A percentile compares a stretch with the other conserved stretches of the same genome.
These are phyloP conservation scores for Quercus engelmannii DNA, from an alignment of 306 rosid species.

Conservation along the genomic window DNA sequence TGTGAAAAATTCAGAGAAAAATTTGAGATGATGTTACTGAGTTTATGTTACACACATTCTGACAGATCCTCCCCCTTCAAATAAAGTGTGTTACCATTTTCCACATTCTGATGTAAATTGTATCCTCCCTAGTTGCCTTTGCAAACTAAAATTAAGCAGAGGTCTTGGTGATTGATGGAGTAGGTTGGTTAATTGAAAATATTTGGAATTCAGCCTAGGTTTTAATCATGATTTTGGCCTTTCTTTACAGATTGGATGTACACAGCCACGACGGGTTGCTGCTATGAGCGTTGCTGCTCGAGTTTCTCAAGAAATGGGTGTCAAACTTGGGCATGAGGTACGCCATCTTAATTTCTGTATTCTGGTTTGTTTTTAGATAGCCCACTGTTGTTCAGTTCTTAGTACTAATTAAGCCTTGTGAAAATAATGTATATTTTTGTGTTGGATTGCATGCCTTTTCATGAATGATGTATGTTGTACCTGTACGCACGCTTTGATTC, in stretches of 20 bases:
- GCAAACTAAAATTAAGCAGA: neutral
- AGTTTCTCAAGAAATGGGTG: constrained; percentile 96
- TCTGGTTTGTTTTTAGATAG: constrained; percentile 2
- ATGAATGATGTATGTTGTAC: neutral
- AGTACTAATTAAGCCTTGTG: neutral
- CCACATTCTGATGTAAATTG: neutral
- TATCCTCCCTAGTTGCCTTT: neutral
- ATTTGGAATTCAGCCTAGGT: neutral
- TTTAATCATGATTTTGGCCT: neutral
- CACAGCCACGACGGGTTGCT: constrained; percentile 97
- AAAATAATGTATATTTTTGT: neutral
- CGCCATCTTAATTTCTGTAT: constrained; percentile 3
- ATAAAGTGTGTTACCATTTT: neutral
- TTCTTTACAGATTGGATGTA: constrained; percentile 79
- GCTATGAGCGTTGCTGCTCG: constrained; percentile 99
- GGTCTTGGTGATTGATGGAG: neutral
- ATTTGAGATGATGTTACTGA: neutral
- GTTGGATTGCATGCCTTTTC: neutral
- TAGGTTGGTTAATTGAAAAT: constrained; percentile 3
- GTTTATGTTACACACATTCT: neutral
- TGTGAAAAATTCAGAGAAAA: neutral
- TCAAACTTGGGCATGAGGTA: constrained; percentile 96
- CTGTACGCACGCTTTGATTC: neutral
- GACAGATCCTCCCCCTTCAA: neutral
- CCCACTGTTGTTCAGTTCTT: neutral